These are phyloP conservation scores for Ogataea paradorogensis DNA, from an alignment of 805 yeast species.

Conservation along the genomic window DNA sequence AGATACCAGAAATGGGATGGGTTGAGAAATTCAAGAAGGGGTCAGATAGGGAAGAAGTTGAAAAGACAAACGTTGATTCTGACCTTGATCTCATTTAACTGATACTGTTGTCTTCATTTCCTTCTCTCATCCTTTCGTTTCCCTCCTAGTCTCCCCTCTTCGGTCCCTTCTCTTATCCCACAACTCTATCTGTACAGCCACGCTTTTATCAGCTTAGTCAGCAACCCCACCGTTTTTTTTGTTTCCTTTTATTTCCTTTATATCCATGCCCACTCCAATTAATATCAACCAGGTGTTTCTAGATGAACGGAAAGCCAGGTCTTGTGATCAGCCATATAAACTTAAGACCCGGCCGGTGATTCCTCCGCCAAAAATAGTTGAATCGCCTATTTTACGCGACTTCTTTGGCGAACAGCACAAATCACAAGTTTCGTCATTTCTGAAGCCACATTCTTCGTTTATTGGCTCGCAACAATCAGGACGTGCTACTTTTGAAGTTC, in stretches of 20 bases:
- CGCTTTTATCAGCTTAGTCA: conserved; percentile 1
- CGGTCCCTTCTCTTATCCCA: background rate
- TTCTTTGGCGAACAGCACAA: conserved; percentile 18
- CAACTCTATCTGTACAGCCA: too few species aligned
- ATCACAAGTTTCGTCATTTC: conserved; percentile 36
- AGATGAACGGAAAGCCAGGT: background rate
- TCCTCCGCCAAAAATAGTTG: conserved; percentile 3
- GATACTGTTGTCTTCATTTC: too few species aligned
- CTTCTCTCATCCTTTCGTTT: too few species aligned
- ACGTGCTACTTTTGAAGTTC: conserved; percentile 58
- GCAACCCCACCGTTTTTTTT: background rate
- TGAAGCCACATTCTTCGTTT: conserved; percentile 61
- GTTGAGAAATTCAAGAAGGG: background rate
- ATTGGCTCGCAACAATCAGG: conserved; percentile 73
- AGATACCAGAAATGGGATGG: background rate
- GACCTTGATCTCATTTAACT: too few species aligned
- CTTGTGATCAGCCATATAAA: background rate
- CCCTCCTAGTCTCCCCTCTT: background rate
- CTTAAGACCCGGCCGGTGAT: conserved; percentile 1
- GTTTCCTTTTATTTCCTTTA: conserved; percentile 6
- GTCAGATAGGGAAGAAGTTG: background rate
- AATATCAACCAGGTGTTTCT: background rate
- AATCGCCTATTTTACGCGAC: conserved; percentile 12
- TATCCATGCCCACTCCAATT: conserved; percentile 11
- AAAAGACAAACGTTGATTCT: too few species aligned